phyloP scores from a whole-genome alignment of 805 yeast species.

The Peterozyma xylosa region DNA sequence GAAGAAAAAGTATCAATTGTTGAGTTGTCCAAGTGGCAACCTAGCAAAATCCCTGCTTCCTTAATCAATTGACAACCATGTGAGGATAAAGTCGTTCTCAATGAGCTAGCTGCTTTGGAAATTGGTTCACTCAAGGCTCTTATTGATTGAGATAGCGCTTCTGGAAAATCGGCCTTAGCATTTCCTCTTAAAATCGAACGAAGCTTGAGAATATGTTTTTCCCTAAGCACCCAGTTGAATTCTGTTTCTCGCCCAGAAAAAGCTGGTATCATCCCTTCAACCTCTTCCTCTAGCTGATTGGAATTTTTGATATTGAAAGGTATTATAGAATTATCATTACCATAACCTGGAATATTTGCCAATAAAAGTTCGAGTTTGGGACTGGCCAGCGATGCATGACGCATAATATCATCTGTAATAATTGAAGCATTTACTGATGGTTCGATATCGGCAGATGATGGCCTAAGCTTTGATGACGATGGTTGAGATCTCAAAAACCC shows the following conservation, averaged over 20 bases:
- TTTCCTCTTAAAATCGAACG: constrained; percentile 60
- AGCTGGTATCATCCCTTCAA: constrained; percentile 20
- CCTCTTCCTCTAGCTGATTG: constrained; percentile 18
- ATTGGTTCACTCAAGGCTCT: constrained; percentile 49
- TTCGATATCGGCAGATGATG: neutral
- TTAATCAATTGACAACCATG: constrained; percentile 73
- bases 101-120: constrained; percentile 56
- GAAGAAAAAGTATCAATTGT: constrained; percentile 43
- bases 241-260: constrained; percentile 82
- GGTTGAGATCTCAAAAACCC: constrained; percentile 2
- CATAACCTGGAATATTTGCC: constrained; percentile 23
- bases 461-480: constrained; percentile 2
- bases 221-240: constrained; percentile 75
- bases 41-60: constrained; percentile 46
- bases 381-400: constrained; percentile 1
- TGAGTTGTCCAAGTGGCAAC: constrained; percentile 30
- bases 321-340: constrained; percentile 27
- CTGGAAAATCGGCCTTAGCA: constrained; percentile 27
- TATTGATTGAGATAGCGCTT: constrained; percentile 21
- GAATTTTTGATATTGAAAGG: constrained; percentile 22
- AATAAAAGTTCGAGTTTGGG: constrained; percentile 10
- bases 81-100: constrained; percentile 76
- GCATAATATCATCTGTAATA: neutral
- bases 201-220: constrained; percentile 46
- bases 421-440: neutral